Percentiles rank a stretch among this genome's conserved stretches.
Evolutionary conservation across 2,329 filamentous ascomycete genomes (phyloP).

Genomic region (Cladosporium sp.): DNA sequence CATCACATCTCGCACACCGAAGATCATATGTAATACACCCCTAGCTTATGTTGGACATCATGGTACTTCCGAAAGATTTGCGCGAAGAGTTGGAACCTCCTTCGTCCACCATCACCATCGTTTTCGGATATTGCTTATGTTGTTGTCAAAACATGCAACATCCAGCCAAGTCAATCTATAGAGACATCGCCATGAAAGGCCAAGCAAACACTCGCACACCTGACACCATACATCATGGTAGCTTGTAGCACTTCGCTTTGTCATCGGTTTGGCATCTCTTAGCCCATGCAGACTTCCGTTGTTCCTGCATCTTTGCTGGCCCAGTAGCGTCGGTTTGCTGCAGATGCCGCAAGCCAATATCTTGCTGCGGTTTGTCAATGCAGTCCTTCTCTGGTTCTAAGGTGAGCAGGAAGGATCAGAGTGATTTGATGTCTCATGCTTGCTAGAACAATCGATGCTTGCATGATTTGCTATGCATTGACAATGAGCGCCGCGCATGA

Average conservation of each 20-base stretch:
- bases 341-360: not conserved
- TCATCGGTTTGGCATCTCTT: not conserved
- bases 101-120: too few relatives aligned
- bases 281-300: not conserved
- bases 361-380: not conserved
- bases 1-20: too few relatives aligned
- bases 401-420: not conserved
- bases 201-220: not conserved
- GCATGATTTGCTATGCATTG: not conserved
- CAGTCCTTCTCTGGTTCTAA: not conserved
- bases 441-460: not conserved
- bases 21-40: too few relatives aligned
- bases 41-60: too few relatives aligned
- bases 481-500: not conserved
- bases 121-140: too few relatives aligned
- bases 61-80: too few relatives aligned
- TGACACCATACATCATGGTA: not conserved
- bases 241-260: not conserved
- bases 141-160: too few relatives aligned
- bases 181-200: not conserved
- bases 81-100: not conserved
- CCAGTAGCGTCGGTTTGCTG: not conserved
- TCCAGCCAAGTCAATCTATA: not conserved
- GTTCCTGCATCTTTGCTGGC: not conserved
- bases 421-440: not conserved